Evolutionary conservation across 345 rosid genomes (phyloP), one percentile per base, ranked within the genome.

Genomic region (Citrus sp.): DNA sequence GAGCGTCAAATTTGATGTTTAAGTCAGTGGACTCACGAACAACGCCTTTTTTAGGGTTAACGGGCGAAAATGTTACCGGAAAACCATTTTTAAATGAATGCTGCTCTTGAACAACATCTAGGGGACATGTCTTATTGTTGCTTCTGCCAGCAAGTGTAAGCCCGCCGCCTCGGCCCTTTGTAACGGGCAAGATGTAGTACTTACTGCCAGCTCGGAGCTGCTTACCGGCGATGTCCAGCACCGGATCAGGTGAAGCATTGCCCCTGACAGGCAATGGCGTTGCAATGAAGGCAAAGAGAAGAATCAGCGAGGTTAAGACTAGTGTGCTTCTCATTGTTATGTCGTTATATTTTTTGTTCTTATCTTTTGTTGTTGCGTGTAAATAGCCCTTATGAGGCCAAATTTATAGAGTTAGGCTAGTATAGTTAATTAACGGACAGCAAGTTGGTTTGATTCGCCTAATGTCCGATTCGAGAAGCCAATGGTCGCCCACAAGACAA

Each of bases 81-180:
- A 82, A 81, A 27, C 90, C 90, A 1, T 60, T 4, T 19, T 81
- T 67, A n/a, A 80, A 67, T 67, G 79, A 82, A 2, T 0, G 60
- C 5, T 34, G 63, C 51, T 78, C 86, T 69, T 87, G 87, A 70
- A 80, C 80, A 6, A 87, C 86, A n/a, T 76, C 78, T 1, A 85
- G 83, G 4, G 88, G 88, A 75, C 84, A 85, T 54, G 80, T 75
- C 28, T 42, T 42, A 42, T 74, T 76, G 28, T 73, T 75, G n/a
- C 70, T 61, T 2, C 78, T 30, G 82, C 63, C 27, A 70, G 79
- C 74, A 2, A 87, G 84, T 19, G 83, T 78, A 37, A 86, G 5
- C 51, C 51, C 16, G 16, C 51, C 51, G 16, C 51, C 51, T 42
- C 0, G 51, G 16, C 51, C 51, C 3, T 42, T 2, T 42, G 51